phyloP scores from a whole-genome alignment of 257 asterid genomes.

The Echium plantagineum region DNA sequence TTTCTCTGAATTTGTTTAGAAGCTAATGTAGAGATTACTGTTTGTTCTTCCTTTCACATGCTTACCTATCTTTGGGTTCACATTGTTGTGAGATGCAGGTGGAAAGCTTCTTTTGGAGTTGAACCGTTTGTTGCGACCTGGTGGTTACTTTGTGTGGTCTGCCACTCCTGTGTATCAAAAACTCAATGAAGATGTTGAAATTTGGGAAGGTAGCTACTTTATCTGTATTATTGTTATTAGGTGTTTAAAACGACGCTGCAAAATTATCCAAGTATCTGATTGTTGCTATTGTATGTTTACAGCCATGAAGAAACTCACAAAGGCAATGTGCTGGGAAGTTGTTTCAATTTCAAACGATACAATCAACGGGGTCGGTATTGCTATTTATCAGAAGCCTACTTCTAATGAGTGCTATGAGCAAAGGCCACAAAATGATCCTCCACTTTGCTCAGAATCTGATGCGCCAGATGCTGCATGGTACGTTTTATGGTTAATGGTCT shows the following conservation, averaged over 20 bases:
- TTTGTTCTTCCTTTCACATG: background rate
- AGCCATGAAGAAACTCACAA: conserved; percentile 85
- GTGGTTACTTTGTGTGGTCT: too few relatives aligned
- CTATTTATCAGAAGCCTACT: conserved; percentile 67
- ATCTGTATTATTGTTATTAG: background rate
- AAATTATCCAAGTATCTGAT: too few relatives aligned
- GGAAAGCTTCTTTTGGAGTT: too few relatives aligned
- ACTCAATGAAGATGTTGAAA: conserved; percentile 85
- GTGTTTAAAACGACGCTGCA: too few relatives aligned
- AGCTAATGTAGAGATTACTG: too few relatives aligned
- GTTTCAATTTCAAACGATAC: conserved; percentile 63
- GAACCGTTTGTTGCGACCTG: too few relatives aligned
- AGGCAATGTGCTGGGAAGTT: too few relatives aligned
- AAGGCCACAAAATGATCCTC: conserved; percentile 68
- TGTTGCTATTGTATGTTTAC: conserved; percentile 10
- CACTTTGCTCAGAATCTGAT: conserved; percentile 37
- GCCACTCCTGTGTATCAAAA: too few relatives aligned
- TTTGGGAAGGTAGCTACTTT: conserved; percentile 65
- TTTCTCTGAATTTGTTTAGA: too few relatives aligned
- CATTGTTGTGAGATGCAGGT: conserved; percentile 32
- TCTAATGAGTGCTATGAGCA: conserved; percentile 82
- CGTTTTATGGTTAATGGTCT: conserved; percentile 1
- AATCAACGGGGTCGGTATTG: conserved; percentile 66
- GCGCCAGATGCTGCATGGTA: conserved; percentile 68
- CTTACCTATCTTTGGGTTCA: conserved; percentile 4